Evolutionary conservation across 305 asterid genomes (phyloP).

Genomic region (Coffea humblotiana): DNA sequence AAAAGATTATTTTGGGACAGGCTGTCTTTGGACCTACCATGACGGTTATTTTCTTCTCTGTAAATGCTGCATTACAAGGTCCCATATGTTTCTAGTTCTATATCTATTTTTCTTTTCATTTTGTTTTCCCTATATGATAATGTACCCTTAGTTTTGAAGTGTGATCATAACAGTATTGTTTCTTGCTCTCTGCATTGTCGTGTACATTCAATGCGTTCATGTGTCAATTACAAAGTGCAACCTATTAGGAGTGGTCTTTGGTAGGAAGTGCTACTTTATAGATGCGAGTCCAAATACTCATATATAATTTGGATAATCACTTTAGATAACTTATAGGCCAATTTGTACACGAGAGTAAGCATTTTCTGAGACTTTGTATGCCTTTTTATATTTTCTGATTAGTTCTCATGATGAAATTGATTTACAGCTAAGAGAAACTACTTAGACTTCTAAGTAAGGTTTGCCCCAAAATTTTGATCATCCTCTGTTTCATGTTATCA

Average conservation of each 20-base stretch:
- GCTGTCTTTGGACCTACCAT: conserved; percentile 66
- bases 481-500: neutral
- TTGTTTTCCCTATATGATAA: neutral
- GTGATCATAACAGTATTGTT: neutral
- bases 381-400: too few species aligned
- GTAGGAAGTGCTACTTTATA: neutral
- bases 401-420: neutral
- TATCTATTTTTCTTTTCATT: neutral
- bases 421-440: neutral
- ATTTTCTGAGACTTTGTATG: too few species aligned
- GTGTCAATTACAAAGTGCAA: neutral
- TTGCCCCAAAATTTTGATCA: neutral
- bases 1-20: conserved; percentile 80
- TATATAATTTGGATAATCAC: too few species aligned
- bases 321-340: too few species aligned
- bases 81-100: neutral
- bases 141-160: neutral
- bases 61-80: conserved; percentile 90
- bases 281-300: neutral
- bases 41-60: conserved; percentile 74
- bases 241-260: neutral
- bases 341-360: too few species aligned
- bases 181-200: neutral
- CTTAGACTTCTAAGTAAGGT: neutral
- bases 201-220: neutral